A percentile compares a stretch with the other conserved stretches of the same genome.
Evolutionary conservation across 73 alveolate genomes (phyloP).

Genomic region (Paramecium caudatum): DNA sequence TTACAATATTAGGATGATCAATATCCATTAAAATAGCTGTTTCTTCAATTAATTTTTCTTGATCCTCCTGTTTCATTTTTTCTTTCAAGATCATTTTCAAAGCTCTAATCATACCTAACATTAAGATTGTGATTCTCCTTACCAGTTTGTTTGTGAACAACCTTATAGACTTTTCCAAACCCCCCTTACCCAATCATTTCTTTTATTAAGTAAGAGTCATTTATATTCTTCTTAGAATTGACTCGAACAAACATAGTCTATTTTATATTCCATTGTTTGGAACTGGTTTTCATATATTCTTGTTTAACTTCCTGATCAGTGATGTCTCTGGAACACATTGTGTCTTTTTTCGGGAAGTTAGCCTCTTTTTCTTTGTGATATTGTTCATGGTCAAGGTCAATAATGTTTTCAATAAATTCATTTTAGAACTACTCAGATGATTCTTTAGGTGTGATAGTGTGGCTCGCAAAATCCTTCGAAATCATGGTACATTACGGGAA

Average conservation of each 20-base stretch:
- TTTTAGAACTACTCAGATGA: neutral
- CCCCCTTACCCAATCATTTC: constrained; percentile 68
- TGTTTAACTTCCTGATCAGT: constrained; percentile 17
- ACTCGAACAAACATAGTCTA: constrained; percentile 59
- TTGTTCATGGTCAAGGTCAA: neutral
- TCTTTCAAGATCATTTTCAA: constrained; percentile 57
- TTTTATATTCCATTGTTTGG: constrained; percentile 36
- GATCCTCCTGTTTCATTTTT: constrained; percentile 18
- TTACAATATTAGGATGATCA: constrained; percentile 72
- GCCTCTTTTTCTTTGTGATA: neutral
- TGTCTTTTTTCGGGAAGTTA: neutral
- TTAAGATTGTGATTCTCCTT: neutral
- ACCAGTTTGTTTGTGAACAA: constrained; percentile 59
- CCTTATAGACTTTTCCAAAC: constrained; percentile 71
- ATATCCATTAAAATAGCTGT: constrained; percentile 45
- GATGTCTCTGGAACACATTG: neutral
- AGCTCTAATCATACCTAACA: constrained; percentile 71
- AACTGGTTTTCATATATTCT: constrained; percentile 25
- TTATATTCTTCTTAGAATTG: constrained; percentile 54
- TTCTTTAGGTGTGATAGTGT: constrained; percentile 5
- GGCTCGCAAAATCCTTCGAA: neutral
- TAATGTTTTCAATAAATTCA: neutral
- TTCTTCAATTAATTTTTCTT: constrained; percentile 64
- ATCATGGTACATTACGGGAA: neutral
- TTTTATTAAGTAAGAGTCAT: constrained; percentile 33